These are phyloP conservation scores for Umbelopsis vinacea DNA, from an alignment of 192 early-diverging fungal species.

Conservation along the genomic window DNA sequence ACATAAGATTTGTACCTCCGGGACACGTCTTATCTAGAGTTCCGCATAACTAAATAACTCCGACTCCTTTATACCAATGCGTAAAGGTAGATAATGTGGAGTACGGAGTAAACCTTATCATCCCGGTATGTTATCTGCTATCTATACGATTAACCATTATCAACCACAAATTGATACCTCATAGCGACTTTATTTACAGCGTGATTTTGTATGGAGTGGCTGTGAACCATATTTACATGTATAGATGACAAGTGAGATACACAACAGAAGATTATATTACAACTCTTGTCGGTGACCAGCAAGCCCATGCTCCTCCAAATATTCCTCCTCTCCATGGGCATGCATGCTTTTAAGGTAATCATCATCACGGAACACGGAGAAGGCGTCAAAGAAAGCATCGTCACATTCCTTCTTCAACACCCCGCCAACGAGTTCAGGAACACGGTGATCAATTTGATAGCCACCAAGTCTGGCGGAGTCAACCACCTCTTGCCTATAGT, in stretches of 20 bases:
- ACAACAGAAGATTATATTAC: neutral
- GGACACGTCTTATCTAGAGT: neutral
- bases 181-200: slow-evolving; percentile 26
- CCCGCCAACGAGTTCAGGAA: slow-evolving; percentile 23
- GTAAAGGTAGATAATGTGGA: neutral
- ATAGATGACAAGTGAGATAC: neutral
- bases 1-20: neutral
- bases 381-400: slow-evolving; percentile 25
- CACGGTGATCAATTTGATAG: slow-evolving; percentile 2
- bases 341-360: slow-evolving; percentile 24
- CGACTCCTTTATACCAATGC: neutral
- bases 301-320: slow-evolving; percentile 11
- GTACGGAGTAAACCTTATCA: neutral
- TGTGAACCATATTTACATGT: slow-evolving; percentile 21
- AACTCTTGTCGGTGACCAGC: slow-evolving; percentile 6
- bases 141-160: slow-evolving; percentile 12
- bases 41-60: neutral
- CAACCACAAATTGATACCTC: neutral
- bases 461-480: slow-evolving; percentile 25
- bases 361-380: slow-evolving; percentile 23
- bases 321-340: slow-evolving; percentile 14
- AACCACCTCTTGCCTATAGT: slow-evolving; percentile 25
- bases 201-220: slow-evolving; percentile 34
- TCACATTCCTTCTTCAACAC: slow-evolving; percentile 31
- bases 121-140: neutral